These are phyloP conservation scores for Wallemia mellicola DNA, from an alignment of 1,284 basidiomycete genomes.

Conservation along the genomic window DNA sequence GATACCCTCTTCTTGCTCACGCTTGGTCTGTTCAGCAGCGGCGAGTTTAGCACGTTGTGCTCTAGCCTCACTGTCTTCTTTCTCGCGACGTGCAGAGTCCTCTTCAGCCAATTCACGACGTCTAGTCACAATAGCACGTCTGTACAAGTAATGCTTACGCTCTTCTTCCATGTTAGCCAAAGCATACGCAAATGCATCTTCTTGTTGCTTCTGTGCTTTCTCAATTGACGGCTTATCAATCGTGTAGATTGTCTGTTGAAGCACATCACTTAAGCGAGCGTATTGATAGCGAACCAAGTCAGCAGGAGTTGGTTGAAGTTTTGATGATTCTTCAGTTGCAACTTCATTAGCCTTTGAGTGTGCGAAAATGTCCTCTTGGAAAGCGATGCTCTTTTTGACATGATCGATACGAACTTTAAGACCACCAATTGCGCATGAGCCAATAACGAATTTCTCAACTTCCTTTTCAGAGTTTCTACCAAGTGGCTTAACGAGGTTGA, in stretches of 20 bases:
- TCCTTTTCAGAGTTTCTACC: constrained; percentile 33
- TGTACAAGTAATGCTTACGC: constrained; percentile 40
- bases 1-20: constrained; percentile 35
- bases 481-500: constrained; percentile 44
- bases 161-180: constrained; percentile 25
- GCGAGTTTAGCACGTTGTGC: constrained; percentile 39
- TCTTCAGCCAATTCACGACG: constrained; percentile 68
- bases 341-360: constrained; percentile 8
- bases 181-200: constrained; percentile 16
- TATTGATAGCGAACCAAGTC: constrained; percentile 45
- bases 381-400: constrained; percentile 52
- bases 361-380: constrained; percentile 35
- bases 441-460: constrained; percentile 76
- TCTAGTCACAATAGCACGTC: constrained; percentile 53
- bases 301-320: constrained; percentile 34
- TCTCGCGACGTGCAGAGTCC: constrained; percentile 56
- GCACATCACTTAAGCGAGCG: constrained; percentile 35
- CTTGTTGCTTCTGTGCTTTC: constrained; percentile 10
- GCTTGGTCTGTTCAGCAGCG: constrained; percentile 39
- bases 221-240: constrained; percentile 17
- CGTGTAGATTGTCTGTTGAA: constrained; percentile 35
- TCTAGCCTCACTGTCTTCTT: constrained; percentile 54
- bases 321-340: constrained; percentile 22
- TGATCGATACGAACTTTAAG: constrained; percentile 73
- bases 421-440: constrained; percentile 64